A percentile compares a stretch with the other conserved stretches of the same genome.
These are phyloP conservation scores for Lindgomyces ingoldianus DNA, from an alignment of 495 filamentous ascomycete species.

Conservation along the genomic window DNA sequence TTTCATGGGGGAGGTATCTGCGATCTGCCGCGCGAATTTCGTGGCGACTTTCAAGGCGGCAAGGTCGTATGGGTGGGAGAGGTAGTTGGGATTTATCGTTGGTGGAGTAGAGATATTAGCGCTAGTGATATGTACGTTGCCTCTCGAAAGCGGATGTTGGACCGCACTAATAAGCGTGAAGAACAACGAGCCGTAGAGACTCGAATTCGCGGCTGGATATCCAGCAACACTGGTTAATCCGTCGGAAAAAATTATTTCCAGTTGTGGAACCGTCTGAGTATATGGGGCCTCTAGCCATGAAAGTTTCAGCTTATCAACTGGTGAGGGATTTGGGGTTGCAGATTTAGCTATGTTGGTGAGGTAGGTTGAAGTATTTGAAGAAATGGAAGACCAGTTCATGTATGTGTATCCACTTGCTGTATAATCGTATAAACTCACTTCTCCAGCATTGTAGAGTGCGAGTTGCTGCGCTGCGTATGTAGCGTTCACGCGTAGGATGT, in stretches of 20 bases:
- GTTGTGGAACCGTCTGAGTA: too few species aligned
- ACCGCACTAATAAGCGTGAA: slow-evolving; percentile 31
- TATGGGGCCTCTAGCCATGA: slow-evolving; percentile 5
- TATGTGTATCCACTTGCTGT: slow-evolving; percentile 32
- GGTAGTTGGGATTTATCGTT: slow-evolving; percentile 59
- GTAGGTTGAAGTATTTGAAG: not conserved
- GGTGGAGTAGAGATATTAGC: slow-evolving; percentile 56
- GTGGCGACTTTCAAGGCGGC: not conserved
- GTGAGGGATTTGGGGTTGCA: slow-evolving; percentile 3
- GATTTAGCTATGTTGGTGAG: slow-evolving; percentile 11
- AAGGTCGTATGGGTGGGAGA: slow-evolving; percentile 42
- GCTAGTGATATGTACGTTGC: slow-evolving; percentile 57
- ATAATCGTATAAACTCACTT: slow-evolving; percentile 34
- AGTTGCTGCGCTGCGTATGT: slow-evolving; percentile 10
- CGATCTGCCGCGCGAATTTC: slow-evolving; percentile 3
- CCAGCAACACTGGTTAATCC: slow-evolving; percentile 28
- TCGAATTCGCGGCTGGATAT: slow-evolving; percentile 20
- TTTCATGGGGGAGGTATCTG: not conserved
- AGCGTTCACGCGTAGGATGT: slow-evolving; percentile 6
- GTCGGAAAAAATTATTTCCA: too few species aligned
- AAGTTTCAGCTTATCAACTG: slow-evolving; percentile 27
- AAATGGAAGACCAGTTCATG: slow-evolving; percentile 25
- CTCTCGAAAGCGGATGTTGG: slow-evolving; percentile 44
- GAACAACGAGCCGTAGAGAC: slow-evolving; percentile 21
- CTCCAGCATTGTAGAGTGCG: slow-evolving; percentile 9